A percentile compares a stretch with the other conserved stretches of the same genome.
Conservation (phyloP, 2,329 filamentous ascomycete species). For the Talaromyces funiculosus region DNA sequence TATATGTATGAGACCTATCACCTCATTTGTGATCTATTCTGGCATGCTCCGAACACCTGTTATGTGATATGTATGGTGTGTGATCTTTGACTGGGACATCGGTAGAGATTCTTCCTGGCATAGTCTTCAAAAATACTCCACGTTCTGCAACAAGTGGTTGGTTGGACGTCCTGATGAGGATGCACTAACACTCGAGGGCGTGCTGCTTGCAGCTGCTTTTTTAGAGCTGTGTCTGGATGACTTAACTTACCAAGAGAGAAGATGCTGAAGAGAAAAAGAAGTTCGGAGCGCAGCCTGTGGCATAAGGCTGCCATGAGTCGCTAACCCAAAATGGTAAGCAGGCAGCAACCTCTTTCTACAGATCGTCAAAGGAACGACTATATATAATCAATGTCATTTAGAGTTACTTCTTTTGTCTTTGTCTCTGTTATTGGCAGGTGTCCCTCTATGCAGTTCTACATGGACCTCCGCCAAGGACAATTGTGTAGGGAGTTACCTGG, state of each 20-base stretch:
- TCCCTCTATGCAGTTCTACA: neutral
- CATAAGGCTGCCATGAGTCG: neutral
- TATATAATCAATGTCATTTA: neutral
- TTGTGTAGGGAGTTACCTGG: neutral
- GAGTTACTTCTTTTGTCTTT: neutral
- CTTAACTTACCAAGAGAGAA: too few relatives aligned
- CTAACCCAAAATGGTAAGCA: constrained; percentile 1
- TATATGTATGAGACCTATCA: neutral
- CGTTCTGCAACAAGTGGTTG: neutral
- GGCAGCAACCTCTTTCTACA: neutral
- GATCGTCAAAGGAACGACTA: neutral
- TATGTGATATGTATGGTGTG: neutral
- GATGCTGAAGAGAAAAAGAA: neutral
- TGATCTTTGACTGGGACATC: neutral
- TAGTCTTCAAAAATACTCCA: neutral
- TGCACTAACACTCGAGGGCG: neutral
- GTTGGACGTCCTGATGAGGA: neutral
- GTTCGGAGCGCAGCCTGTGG: neutral
- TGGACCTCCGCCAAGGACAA: neutral
- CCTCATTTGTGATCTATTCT: neutral
- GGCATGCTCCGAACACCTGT: neutral
- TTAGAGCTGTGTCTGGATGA: neutral
- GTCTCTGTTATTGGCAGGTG: neutral
- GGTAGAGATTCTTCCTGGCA: neutral
- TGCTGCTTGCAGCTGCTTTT: neutral